A percentile compares a stretch with the other conserved stretches of the same genome.
Conservation (phyloP, 768 basidiomycete species). For the Termitomyces sp. region DNA sequence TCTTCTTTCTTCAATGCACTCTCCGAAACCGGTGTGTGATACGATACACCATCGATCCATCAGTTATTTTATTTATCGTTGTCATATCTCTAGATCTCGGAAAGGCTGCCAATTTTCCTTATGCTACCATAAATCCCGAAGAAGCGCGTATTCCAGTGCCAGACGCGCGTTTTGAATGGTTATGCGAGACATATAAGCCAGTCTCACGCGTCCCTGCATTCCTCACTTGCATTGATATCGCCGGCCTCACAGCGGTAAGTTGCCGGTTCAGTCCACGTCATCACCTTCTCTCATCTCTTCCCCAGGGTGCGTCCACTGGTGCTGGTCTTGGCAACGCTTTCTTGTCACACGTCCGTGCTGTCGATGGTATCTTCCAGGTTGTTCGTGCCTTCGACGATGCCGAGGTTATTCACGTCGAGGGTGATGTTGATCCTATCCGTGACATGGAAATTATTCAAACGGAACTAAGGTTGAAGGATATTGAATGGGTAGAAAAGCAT, state of each 20-base stretch:
- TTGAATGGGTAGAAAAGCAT: conserved; percentile 96
- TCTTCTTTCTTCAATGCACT: conserved; percentile 99
- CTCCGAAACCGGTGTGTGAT: conserved; percentile 73
- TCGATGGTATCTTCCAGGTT: conserved; percentile 99
- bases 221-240: conserved; percentile 98
- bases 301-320: conserved; percentile 90
- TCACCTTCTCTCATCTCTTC: conserved; percentile 2
- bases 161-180: conserved; percentile 92
- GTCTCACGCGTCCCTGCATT: conserved; percentile 84
- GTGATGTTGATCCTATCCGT: conserved; percentile 90
- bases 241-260: conserved; percentile 88
- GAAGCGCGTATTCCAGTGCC: conserved; percentile 96
- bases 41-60: conserved; percentile 3
- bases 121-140: conserved; percentile 90
- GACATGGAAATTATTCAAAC: conserved; percentile 98
- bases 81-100: conserved; percentile 56
- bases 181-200: conserved; percentile 88
- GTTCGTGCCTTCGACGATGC: conserved; percentile 98
- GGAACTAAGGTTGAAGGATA: conserved; percentile 93
- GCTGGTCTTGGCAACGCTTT: conserved; percentile 98
- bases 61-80: background rate
- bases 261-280: background rate
- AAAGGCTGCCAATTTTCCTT: conserved; percentile 97
- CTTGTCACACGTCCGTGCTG: conserved; percentile 94
- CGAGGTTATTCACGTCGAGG: conserved; percentile 99